phyloP scores from a whole-genome alignment of 768 basidiomycete genomes.

The Phylloporus arenicola region DNA sequence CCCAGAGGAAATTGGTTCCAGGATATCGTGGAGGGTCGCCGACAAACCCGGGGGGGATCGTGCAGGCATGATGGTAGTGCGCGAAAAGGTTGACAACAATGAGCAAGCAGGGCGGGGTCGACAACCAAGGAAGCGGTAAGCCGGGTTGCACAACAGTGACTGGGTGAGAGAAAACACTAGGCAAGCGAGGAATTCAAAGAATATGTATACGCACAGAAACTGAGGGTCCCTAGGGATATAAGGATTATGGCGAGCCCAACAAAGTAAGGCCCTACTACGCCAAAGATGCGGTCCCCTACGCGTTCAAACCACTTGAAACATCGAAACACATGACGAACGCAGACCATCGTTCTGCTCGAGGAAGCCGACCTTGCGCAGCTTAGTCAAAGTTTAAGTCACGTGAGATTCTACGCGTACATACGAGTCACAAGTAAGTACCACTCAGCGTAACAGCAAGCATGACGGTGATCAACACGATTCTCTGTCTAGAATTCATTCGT shows the following conservation, averaged over 20 bases:
- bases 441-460: constrained; percentile 4
- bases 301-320: constrained; percentile 69
- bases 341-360: constrained; percentile 24
- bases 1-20: constrained; percentile 53
- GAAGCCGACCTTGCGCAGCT: background rate
- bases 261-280: constrained; percentile 89
- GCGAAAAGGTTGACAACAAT: constrained; percentile 69
- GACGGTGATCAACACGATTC: constrained; percentile 20
- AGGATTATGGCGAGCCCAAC: constrained; percentile 74
- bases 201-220: constrained; percentile 64
- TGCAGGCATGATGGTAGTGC: constrained; percentile 86
- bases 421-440: background rate
- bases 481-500: constrained; percentile 35
- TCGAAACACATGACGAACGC: constrained; percentile 36
- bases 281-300: constrained; percentile 73
- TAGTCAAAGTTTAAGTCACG: too few relatives aligned
- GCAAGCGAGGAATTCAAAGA: background rate
- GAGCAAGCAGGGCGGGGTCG: constrained; percentile 65
- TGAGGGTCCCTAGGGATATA: constrained; percentile 59
- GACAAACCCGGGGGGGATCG: constrained; percentile 73
- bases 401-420: too few relatives aligned
- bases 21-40: constrained; percentile 46
- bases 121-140: constrained; percentile 53
- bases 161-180: constrained; percentile 26
- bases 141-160: constrained; percentile 75